These are phyloP conservation scores for Pulveroboletus sp. DNA, from an alignment of 768 basidiomycete species.

Conservation along the genomic window DNA sequence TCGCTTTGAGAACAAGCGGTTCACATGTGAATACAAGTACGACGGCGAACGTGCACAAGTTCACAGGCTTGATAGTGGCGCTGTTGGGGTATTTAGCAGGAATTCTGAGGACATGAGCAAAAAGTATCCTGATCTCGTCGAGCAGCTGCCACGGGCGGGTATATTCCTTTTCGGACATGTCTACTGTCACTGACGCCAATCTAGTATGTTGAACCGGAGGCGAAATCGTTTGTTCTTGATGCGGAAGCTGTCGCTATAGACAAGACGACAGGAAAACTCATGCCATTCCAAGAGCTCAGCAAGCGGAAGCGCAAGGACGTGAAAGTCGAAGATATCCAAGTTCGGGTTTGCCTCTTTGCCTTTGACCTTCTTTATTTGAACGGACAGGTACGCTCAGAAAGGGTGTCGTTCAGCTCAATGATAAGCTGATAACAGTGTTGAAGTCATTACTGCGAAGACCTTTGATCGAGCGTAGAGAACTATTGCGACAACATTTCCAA, in stretches of 20 bases:
- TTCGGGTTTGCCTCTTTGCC: constrained; percentile 92
- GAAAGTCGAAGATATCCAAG: constrained; percentile 95
- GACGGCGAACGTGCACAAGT: constrained; percentile 98
- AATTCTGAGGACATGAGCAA: constrained; percentile 99
- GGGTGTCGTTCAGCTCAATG: not conserved
- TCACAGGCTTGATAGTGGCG: constrained; percentile 78
- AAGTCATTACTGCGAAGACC: constrained; percentile 81
- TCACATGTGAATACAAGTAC: constrained; percentile 99
- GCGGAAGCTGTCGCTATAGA: constrained; percentile 97
- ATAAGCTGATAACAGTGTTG: constrained; percentile 1
- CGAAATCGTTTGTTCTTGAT: constrained; percentile 91
- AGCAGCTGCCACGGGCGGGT: constrained; percentile 79
- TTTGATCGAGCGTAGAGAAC: constrained; percentile 67
- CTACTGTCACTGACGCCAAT: constrained; percentile 1
- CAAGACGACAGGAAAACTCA: constrained; percentile 70
- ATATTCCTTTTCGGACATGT: not conserved
- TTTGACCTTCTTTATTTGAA: constrained; percentile 97
- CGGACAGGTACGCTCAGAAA: constrained; percentile 62
- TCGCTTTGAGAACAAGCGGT: constrained; percentile 89
- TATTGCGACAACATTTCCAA: constrained; percentile 77
- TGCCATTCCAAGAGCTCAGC: constrained; percentile 98
- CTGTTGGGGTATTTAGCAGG: constrained; percentile 87
- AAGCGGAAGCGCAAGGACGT: constrained; percentile 96
- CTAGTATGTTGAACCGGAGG: constrained; percentile 80
- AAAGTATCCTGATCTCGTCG: constrained; percentile 97